Evolutionary conservation across 2,329 filamentous ascomycete species (phyloP).

Genomic region (Colletotrichum gigasporum): DNA sequence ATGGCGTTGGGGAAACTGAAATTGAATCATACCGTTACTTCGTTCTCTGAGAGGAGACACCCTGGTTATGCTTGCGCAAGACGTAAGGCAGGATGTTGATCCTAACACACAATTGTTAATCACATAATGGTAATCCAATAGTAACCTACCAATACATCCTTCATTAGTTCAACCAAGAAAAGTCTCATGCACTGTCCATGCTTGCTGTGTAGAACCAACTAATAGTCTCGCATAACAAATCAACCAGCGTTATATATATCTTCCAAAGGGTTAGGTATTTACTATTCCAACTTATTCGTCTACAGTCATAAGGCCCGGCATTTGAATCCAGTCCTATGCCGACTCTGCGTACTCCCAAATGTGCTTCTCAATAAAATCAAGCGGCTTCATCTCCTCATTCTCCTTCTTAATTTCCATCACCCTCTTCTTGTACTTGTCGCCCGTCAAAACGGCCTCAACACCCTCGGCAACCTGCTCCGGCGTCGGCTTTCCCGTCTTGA

Average conservation of each 20-base stretch:
- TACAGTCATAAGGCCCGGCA: no score
- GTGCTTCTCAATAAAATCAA: constrained; percentile 22
- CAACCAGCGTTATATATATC: no score
- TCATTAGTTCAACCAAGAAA: constrained; percentile 8
- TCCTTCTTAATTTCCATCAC: constrained; percentile 42
- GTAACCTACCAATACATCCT: constrained; percentile 5
- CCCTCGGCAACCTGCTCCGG: constrained; percentile 39
- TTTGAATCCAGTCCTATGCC: background rate
- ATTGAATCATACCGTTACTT: background rate
- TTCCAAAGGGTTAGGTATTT: no score
- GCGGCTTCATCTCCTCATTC: constrained; percentile 41
- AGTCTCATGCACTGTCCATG: no score
- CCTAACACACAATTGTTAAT: constrained; percentile 1
- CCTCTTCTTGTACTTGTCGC: constrained; percentile 41
- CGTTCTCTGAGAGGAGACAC: background rate
- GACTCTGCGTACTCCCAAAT: constrained; percentile 29
- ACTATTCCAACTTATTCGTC: background rate
- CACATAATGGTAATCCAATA: constrained; percentile 19
- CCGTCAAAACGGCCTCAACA: constrained; percentile 42
- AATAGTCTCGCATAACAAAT: no score
- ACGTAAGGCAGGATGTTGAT: background rate
- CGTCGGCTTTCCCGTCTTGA: constrained; percentile 46
- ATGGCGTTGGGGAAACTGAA: constrained; percentile 4
- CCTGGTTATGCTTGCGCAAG: background rate
- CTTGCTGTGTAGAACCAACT: no score